Evolutionary conservation across 106 monocot species (phyloP).

Genomic region (Acorus calamus): DNA sequence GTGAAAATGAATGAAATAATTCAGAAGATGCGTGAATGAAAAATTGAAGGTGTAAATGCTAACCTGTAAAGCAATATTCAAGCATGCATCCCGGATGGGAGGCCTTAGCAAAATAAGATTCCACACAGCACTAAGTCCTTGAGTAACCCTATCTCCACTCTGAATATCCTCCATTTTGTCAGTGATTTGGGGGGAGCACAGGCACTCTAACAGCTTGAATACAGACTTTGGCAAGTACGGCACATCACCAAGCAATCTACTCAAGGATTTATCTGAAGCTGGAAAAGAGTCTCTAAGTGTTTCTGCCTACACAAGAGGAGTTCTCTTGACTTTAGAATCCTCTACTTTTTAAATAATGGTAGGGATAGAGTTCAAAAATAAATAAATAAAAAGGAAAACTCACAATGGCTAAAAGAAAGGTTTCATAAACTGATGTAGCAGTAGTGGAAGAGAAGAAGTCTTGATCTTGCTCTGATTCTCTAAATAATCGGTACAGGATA

Average conservation of each 20-base stretch:
- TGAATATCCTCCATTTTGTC: slow-evolving; percentile 55
- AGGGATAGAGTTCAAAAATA: slow-evolving; percentile 1
- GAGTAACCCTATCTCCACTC: slow-evolving; percentile 81
- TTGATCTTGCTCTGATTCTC: slow-evolving; percentile 86
- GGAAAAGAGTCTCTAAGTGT: slow-evolving; percentile 71
- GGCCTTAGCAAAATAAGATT: slow-evolving; percentile 77
- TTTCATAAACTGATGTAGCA: slow-evolving; percentile 86
- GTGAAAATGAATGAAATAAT: background rate
- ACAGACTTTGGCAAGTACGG: slow-evolving; percentile 69
- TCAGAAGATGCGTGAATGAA: too few species aligned
- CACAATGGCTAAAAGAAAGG: slow-evolving; percentile 78
- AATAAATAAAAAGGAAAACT: slow-evolving; percentile 4
- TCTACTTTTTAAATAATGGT: background rate
- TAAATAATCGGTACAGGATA: slow-evolving; percentile 84
- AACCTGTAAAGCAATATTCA: slow-evolving; percentile 88
- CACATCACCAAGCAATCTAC: slow-evolving; percentile 73
- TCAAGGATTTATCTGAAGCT: slow-evolving; percentile 86
- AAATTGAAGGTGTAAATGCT: background rate
- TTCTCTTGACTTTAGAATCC: too few species aligned
- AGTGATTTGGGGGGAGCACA: slow-evolving; percentile 58
- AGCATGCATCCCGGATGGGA: slow-evolving; percentile 65
- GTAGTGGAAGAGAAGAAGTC: slow-evolving; percentile 91
- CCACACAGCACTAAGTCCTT: slow-evolving; percentile 93
- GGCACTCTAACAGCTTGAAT: slow-evolving; percentile 58
- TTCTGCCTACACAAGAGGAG: slow-evolving; percentile 42